phyloP scores from a whole-genome alignment of 192 early-diverging fungal species.

The Rhizophagus prolifer region DNA sequence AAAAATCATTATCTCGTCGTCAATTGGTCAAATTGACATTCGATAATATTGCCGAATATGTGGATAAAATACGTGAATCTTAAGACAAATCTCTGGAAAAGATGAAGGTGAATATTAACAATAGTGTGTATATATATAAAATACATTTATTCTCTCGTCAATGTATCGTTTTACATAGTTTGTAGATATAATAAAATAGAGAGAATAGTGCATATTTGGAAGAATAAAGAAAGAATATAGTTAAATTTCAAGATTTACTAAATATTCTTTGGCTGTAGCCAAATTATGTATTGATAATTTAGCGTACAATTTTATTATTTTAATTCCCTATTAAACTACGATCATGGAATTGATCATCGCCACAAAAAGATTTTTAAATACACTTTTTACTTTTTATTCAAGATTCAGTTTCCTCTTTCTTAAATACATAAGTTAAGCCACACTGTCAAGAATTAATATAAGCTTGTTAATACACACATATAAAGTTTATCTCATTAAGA shows the following conservation, averaged over 20 bases:
- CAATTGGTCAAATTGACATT: conserved; percentile 5
- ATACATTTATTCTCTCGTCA: neutral
- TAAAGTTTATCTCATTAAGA: neutral
- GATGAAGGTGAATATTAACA: neutral
- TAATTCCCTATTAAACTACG: too few relatives aligned
- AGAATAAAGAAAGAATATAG: neutral
- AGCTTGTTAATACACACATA: too few relatives aligned
- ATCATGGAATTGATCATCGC: too few relatives aligned
- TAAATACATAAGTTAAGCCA: conserved; percentile 94
- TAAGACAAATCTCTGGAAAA: neutral
- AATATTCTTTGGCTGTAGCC: too few relatives aligned
- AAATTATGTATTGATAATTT: too few relatives aligned
- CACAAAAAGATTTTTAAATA: too few relatives aligned
- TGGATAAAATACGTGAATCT: neutral
- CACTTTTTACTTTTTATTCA: conserved; percentile 33
- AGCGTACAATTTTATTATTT: too few relatives aligned
- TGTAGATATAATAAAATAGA: neutral
- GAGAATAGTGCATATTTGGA: neutral
- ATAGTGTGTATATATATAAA: neutral
- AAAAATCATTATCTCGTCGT: conserved; percentile 1
- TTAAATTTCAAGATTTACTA: neutral
- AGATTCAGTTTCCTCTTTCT: conserved; percentile 62
- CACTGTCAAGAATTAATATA: conserved; percentile 52
- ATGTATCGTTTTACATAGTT: neutral
- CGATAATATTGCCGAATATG: conserved; percentile 1